Conservation (phyloP, 352 stramenopile species). For the Phytophthora pini region DNA sequence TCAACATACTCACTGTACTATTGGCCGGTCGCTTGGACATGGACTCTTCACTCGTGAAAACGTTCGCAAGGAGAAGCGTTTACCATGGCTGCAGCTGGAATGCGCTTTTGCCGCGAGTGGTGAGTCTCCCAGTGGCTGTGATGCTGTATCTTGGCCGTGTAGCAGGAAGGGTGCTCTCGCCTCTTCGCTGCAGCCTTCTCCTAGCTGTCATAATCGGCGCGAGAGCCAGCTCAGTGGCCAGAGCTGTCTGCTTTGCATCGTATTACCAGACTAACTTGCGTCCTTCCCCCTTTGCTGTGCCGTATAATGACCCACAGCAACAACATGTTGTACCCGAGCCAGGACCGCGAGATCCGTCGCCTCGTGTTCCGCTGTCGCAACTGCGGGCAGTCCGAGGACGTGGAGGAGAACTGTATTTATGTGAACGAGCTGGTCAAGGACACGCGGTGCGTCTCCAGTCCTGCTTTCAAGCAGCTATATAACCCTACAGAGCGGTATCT, state of each 20-base stretch:
- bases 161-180: not conserved
- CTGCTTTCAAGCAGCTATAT: not conserved
- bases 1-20: not conserved
- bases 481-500: not conserved
- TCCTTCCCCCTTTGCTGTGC: constrained; percentile 1
- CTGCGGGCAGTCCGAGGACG: constrained; percentile 85
- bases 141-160: not conserved
- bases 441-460: constrained; percentile 58
- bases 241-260: not conserved
- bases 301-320: constrained; percentile 56
- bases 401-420: constrained; percentile 93
- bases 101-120: constrained; percentile 91
- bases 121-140: constrained; percentile 35
- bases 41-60: constrained; percentile 25
- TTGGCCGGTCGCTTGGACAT: constrained; percentile 14
- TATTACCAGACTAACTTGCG: constrained; percentile 7
- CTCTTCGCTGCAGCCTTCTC: not conserved
- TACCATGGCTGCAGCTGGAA: constrained; percentile 77
- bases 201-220: not conserved
- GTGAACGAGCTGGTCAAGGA: constrained; percentile 91
- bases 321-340: constrained; percentile 92
- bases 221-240: constrained; percentile 1
- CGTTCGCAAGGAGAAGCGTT: constrained; percentile 16
- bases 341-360: constrained; percentile 86
- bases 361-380: constrained; percentile 90